Percentiles rank a stretch among this genome's conserved stretches.
These are phyloP conservation scores for Musa itinerans DNA, from an alignment of 176 grass and related monocot species.

Conservation along the genomic window DNA sequence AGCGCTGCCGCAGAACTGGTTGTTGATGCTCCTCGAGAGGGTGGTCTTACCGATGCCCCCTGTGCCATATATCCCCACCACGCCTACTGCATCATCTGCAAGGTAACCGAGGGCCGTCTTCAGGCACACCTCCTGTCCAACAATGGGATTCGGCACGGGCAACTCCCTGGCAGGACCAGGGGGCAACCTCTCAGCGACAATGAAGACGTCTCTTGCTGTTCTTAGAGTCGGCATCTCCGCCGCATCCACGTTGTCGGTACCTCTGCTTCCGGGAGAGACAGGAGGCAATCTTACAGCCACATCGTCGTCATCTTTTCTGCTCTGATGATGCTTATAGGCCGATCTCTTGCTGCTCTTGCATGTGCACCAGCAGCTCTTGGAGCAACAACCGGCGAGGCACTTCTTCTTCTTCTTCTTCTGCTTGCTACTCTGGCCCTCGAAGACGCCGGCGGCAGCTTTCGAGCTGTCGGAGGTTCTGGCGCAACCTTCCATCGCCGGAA, in stretches of 20 bases:
- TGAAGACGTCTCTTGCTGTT: not conserved
- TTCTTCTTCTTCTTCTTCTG: not conserved
- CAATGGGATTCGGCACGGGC: not conserved
- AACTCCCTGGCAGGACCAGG: conserved; percentile 8
- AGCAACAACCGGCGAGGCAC: not conserved
- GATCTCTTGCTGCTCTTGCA: not conserved
- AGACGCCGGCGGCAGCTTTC: not conserved
- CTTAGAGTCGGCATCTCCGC: not conserved
- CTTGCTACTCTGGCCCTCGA: not conserved
- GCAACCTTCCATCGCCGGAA: not conserved
- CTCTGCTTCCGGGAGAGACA: not conserved
- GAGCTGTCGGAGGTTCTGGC: not conserved
- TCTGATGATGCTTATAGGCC: not conserved
- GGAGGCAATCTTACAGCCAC: not conserved
- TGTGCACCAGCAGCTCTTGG: not conserved
- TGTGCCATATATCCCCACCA: conserved; percentile 43
- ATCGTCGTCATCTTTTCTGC: not conserved
- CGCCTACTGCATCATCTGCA: conserved; percentile 27
- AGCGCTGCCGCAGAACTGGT: conserved; percentile 32
- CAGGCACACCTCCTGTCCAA: conserved; percentile 16
- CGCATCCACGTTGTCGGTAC: not conserved
- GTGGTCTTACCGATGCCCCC: conserved; percentile 59
- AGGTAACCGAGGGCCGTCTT: conserved; percentile 44
- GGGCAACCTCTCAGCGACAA: not conserved
- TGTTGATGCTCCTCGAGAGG: conserved; percentile 33